phyloP scores from a whole-genome alignment of 2,329 filamentous ascomycete species.

The Claviceps maximensis region DNA sequence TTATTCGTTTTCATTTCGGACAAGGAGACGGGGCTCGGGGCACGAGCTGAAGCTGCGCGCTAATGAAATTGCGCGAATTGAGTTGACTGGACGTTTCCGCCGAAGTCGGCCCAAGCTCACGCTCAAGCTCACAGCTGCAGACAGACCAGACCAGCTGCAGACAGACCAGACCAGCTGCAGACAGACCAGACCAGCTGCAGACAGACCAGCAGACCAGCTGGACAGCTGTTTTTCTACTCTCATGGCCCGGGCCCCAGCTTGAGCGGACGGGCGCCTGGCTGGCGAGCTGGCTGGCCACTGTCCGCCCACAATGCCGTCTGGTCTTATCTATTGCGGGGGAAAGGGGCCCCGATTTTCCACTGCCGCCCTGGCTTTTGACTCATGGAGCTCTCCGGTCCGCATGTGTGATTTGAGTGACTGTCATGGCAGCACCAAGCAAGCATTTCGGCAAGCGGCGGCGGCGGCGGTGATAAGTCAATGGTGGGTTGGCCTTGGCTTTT shows the following conservation, averaged over 20 bases:
- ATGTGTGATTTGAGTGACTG: too few relatives aligned
- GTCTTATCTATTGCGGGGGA: neutral
- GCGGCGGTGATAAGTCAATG: neutral
- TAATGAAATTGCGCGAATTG: constrained; percentile 6
- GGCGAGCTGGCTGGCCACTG: too few relatives aligned
- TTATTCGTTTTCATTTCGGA: neutral
- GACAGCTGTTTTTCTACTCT: neutral
- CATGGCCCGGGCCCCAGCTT: neutral
- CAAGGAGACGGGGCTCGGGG: neutral
- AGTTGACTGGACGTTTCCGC: too few relatives aligned
- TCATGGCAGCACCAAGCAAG: too few relatives aligned
- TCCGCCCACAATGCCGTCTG: too few relatives aligned
- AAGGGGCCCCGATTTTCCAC: constrained; percentile 4
- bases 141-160: too few relatives aligned
- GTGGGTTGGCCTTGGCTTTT: constrained; percentile 1
- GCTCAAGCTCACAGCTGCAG: too few relatives aligned
- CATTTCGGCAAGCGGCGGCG: too few relatives aligned
- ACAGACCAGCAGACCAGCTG: too few relatives aligned
- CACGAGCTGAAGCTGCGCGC: constrained; percentile 2
- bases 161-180: too few relatives aligned
- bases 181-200: too few relatives aligned
- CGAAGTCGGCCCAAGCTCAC: constrained; percentile 11
- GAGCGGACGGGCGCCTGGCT: too few relatives aligned
- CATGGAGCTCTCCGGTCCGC: constrained; percentile 4
- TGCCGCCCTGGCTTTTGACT: constrained; percentile 6